These are phyloP conservation scores for Sporormia fimetaria DNA, from an alignment of 495 filamentous ascomycete species.

Conservation along the genomic window DNA sequence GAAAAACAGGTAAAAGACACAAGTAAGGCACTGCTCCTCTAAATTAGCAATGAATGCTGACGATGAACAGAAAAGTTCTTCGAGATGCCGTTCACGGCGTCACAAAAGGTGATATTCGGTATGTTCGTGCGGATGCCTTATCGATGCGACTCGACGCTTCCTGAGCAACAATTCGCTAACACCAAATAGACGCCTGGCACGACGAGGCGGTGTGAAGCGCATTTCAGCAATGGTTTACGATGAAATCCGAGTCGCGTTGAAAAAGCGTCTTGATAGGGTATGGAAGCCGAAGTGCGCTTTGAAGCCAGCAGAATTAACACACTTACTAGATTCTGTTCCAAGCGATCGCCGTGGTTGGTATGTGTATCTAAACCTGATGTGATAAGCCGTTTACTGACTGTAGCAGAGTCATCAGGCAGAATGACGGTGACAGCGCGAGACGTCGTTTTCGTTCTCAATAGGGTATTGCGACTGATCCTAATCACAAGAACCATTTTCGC, in stretches of 20 bases:
- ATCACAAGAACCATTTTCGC: too few species aligned
- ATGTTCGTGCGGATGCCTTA: conserved; percentile 2
- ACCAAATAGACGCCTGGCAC: conserved; percentile 54
- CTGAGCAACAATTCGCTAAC: background rate
- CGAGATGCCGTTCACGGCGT: conserved; percentile 93
- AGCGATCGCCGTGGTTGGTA: conserved; percentile 13
- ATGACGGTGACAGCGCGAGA: conserved; percentile 15
- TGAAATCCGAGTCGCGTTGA: conserved; percentile 47
- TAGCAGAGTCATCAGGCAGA: conserved; percentile 13
- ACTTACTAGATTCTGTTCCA: conserved; percentile 13
- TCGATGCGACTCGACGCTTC: background rate
- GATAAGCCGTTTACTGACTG: conserved; percentile 2
- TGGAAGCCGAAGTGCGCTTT: background rate
- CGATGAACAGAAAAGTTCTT: conserved; percentile 67
- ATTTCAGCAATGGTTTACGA: conserved; percentile 63
- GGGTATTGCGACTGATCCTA: conserved; percentile 6
- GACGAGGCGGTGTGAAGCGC: conserved; percentile 66
- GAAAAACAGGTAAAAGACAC: conserved; percentile 13
- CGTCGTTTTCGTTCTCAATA: conserved; percentile 16
- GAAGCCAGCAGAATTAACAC: background rate
- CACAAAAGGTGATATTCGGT: conserved; percentile 39
- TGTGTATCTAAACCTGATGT: background rate
- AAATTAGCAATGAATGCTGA: conserved; percentile 1
- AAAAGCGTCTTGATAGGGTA: conserved; percentile 28
- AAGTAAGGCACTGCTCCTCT: conserved; percentile 7